Evolutionary conservation across 1,284 basidiomycete genomes (phyloP), one percentile per base, ranked within the genome.

Genomic region (Puccinia triticina): DNA sequence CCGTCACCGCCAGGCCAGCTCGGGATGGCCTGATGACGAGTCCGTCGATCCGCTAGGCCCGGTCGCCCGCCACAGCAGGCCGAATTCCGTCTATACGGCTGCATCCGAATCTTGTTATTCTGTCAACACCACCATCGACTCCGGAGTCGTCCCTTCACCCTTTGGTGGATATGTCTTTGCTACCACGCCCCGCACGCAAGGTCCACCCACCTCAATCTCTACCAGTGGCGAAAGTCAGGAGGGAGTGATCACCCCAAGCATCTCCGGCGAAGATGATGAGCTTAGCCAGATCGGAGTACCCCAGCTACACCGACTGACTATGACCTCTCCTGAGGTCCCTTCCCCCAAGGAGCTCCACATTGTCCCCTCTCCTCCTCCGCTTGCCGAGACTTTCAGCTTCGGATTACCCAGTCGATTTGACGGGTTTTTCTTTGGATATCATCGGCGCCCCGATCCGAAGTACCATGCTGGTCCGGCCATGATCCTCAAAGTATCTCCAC

Each of bases 61-160:
- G n/a, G 37, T 57, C 32, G 40, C n/a, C 11, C 59, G 37, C 32
- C 55, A 21, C 14, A 64, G 57, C 37, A 40, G 57, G n/a, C 32
- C 74, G 8, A 57, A 76, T n/a, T 76, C 74, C 7, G 37, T 76
- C 2, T 76, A 76, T 43, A 74, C 72, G 1, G 53, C 72, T 43
- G 55, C 50, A 21, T 76, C 74, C 10, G 74, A 76, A 40, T 76
- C 74, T 21, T 76, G 74, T 48, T 76, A 76, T 50, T 76, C 74
- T 1, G 74, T 76, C 55, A 76, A 76, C 21, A 76, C 74, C 23
- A 76, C 59, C 57, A 46, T 76, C 18, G 55, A 76, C 40, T 55
- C 50, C 2, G 16, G 43, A 40, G 34, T 46, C 40, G 34, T 64
- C 59, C n/a, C 23, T 5, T n/a, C 34, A 48, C 11, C 40, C 23